Base-by-base conservation (phyloP, 1,284 basidiomycete genomes). In the Sporisorium iseilematis-ciliati region DNA sequence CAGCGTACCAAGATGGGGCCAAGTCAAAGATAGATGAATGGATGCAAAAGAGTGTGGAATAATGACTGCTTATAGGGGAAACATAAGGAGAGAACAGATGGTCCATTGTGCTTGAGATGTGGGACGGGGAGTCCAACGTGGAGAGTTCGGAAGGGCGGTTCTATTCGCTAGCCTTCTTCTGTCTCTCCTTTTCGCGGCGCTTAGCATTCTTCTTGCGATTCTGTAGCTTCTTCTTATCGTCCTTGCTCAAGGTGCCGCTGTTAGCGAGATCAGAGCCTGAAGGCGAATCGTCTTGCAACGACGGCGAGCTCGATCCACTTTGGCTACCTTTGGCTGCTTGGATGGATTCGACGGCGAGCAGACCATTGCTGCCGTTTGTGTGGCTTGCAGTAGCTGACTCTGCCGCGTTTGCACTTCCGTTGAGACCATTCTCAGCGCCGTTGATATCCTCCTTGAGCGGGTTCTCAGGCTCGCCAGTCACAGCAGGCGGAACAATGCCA, bases 131-230 rank as follows among this genome's bases (percentile, higher is more conserved):
- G 33, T 33, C 33, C 33, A 33, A 33, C 33, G 11, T 33, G 14
- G 35, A 38, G 35, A 38, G 12, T 16, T 38, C 2, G 35, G 12
- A 38, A 38, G 35, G 16, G n/a, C 29, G 16, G n/a, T n/a, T 49
- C 48, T 49, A 49, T 2, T 51, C 57, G 23, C 53, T 67, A 20
- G 61, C 53, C 66, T 67, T 69, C 21, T 68, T 64, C 57, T 64
- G 61, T 42, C 46, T 67, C 73, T 77, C 63, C 65, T 69, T 72
- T 54, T 78, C 67, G 7, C 65, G 60, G 5, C 65, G 64, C 46
- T 78, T 68, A 20, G 64, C 66, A 40, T 73, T 71, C 73, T 73
- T 75, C 64, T 75, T 75, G 43, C 67, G 65, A 7, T 57, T 75
- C 43, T 70, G 67, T 14, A 54, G 49, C 45, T 59, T 64, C 61